phyloP scores from a whole-genome alignment of 2,329 filamentous ascomycete genomes.

The Calonectria pseudoreteaudii region DNA sequence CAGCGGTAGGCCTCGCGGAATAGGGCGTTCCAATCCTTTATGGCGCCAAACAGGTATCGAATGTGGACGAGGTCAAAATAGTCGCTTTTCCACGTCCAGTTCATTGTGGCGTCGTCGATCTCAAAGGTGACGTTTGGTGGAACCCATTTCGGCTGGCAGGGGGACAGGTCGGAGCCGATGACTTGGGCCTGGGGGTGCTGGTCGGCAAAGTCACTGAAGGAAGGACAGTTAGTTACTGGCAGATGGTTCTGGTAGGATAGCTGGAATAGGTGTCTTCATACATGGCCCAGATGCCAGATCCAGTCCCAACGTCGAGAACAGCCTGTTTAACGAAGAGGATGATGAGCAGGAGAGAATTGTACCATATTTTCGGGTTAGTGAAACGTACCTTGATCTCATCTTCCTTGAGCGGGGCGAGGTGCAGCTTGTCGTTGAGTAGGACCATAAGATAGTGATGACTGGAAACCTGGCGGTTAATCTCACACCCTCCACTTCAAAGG shows the following conservation, averaged over 20 bases:
- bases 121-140: constrained; percentile 37
- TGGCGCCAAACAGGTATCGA: constrained; percentile 36
- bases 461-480: neutral
- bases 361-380: neutral
- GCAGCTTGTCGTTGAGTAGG: constrained; percentile 35
- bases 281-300: constrained; percentile 36
- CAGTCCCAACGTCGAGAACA: constrained; percentile 41
- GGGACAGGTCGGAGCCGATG: constrained; percentile 35
- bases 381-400: constrained; percentile 22
- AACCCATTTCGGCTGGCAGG: constrained; percentile 35
- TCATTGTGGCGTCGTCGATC: constrained; percentile 33
- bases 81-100: constrained; percentile 31
- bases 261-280: neutral
- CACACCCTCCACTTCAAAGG: neutral
- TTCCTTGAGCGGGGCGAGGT: constrained; percentile 33
- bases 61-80: constrained; percentile 35
- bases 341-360: neutral
- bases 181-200: constrained; percentile 29
- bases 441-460: constrained; percentile 34
- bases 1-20: constrained; percentile 36
- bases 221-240: neutral
- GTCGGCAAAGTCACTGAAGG: constrained; percentile 34
- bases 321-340: constrained; percentile 18
- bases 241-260: neutral
- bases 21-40: constrained; percentile 29